A percentile compares a stretch with the other conserved stretches of the same genome.
phyloP scores from a whole-genome alignment of 306 rosid species.

The Purshia tridentata region DNA sequence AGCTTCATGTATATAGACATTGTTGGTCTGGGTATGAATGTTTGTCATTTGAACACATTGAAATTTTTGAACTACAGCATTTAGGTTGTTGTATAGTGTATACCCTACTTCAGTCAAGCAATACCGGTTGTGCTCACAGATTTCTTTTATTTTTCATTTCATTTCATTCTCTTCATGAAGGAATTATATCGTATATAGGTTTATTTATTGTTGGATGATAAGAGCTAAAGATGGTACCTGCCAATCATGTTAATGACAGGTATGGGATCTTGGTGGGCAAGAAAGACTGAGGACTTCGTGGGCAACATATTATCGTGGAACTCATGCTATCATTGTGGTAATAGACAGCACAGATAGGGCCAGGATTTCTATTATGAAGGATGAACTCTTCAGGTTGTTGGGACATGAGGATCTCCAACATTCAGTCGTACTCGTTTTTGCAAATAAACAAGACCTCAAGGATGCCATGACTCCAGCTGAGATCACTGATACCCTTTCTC shows the following conservation, averaged over 20 bases:
- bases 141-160: not conserved
- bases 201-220: not conserved
- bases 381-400: slow-evolving; percentile 91
- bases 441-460: slow-evolving; percentile 95
- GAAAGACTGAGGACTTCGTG: slow-evolving; percentile 95
- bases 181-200: not conserved
- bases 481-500: slow-evolving; percentile 87
- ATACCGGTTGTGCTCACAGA: not conserved
- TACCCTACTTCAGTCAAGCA: not conserved
- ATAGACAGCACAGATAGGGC: slow-evolving; percentile 96
- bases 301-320: slow-evolving; percentile 98
- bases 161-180: not conserved
- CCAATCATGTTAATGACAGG: slow-evolving; percentile 46
- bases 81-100: not conserved
- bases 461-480: slow-evolving; percentile 99
- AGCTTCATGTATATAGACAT: not conserved
- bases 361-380: slow-evolving; percentile 86
- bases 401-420: slow-evolving; percentile 89
- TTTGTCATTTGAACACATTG: not conserved
- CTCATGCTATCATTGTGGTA: slow-evolving; percentile 84
- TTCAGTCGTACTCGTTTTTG: slow-evolving; percentile 77
- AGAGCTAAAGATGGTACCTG: slow-evolving; percentile 10
- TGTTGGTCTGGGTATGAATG: not conserved
- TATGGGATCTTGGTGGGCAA: slow-evolving; percentile 99
- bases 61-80: not conserved